A percentile compares a stretch with the other conserved stretches of the same genome.
phyloP scores from a whole-genome alignment of 495 filamentous ascomycete genomes.

The Cercophora samala region DNA sequence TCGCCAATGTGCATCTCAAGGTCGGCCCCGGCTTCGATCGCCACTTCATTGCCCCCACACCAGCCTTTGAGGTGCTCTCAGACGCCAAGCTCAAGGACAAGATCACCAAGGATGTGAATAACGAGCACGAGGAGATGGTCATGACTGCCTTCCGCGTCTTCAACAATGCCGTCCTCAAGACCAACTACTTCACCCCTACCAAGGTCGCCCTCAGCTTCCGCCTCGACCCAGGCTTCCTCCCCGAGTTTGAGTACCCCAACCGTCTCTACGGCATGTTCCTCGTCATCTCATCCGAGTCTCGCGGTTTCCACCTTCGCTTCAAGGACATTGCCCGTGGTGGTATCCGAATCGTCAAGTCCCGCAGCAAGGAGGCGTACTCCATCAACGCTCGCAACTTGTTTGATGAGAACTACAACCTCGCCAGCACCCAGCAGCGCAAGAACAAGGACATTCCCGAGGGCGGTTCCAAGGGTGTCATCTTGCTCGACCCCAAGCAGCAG shows the following conservation, averaged over 20 bases:
- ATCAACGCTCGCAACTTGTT: conserved; percentile 96
- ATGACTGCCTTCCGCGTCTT: conserved; percentile 96
- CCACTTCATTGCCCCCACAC: conserved; percentile 63
- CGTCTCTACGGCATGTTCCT: conserved; percentile 97
- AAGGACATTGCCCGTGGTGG: conserved; percentile 95
- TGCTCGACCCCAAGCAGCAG: conserved; percentile 89
- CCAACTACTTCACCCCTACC: conserved; percentile 98
- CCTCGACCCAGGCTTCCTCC: conserved; percentile 82
- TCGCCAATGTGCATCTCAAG: conserved; percentile 86
- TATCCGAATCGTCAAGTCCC: conserved; percentile 96
- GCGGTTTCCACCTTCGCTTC: conserved; percentile 96
- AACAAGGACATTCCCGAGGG: conserved; percentile 99
- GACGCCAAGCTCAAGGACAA: conserved; percentile 73
- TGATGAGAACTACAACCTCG: conserved; percentile 97
- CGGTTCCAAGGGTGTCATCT: conserved; percentile 95
- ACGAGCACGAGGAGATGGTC: conserved; percentile 97
- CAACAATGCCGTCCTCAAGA: conserved; percentile 87
- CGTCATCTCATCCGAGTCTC: conserved; percentile 92
- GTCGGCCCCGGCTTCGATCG: conserved; percentile 74
- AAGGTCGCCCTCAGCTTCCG: conserved; percentile 98
- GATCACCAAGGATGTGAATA: conserved; percentile 75
- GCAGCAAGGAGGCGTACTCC: conserved; percentile 88
- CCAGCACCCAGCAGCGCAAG: conserved; percentile 98
- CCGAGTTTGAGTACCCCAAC: conserved; percentile 86
- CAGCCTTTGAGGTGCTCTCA: conserved; percentile 70